Evolutionary conservation across 2,329 filamentous ascomycete species (phyloP), one percentile per base, ranked within the genome.

Genomic region (Ramularia endophylla): DNA sequence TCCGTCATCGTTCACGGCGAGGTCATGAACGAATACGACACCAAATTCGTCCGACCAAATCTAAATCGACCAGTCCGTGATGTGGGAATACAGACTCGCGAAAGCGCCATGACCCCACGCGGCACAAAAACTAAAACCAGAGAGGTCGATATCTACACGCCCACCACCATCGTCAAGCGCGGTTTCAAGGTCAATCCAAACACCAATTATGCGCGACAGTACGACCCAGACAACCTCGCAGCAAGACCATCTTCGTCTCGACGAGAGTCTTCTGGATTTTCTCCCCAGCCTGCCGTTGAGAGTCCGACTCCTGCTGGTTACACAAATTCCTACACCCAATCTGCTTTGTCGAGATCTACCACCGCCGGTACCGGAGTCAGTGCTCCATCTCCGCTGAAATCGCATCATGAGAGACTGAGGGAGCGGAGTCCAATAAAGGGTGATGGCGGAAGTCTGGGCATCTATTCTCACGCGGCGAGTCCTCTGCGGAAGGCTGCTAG

Each of bases 11-110:
- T 98, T 44, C 87, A 94, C 53, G 87, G 84, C 54, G 86, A 97
- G 65, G 90, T 97, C 4, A 74, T 97, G 66, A 83, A 88, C 61
- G 92, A 98, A 66, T 98, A 98, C 60, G 87, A 97, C 60, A 86
- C 80, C 53, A 98, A 98, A 68, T 95, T 84, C 58, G 92, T 98
- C 1, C 87, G 94, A 57, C 92, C 92, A 2, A 77, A 82, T 8
- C 77, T 94, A n/a, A 85, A 94, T 54, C 85, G 84, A 6, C 72
- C 85, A 4, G 85, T 94, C 51, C 72, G 81, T 51, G 78, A 84
- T 56, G 87, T 90, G 1, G 85, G 80, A 5, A 92, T 85, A 1
- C 90, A 97, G 62, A 82, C 83, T 44, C 79, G 78, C 0, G 62
- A 56, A 55, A 53, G 57, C 28, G 57, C 62, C 5, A 57, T 53